phyloP scores from a whole-genome alignment of 306 rosid species.

The Inga laurina region DNA sequence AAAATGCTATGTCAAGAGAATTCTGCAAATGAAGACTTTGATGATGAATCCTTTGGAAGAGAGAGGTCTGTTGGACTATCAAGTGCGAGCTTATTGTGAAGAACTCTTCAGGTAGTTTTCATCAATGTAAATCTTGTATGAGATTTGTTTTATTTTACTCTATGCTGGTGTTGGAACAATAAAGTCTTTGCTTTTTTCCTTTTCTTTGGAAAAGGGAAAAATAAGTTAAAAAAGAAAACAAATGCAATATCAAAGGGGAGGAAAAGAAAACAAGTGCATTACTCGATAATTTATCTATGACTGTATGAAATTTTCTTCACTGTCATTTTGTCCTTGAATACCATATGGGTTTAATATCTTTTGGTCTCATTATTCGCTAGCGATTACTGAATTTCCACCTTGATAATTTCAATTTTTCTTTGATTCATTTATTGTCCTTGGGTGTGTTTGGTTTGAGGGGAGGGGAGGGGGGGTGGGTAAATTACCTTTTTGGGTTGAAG shows the following conservation, averaged over 20 bases:
- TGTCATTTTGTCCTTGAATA: neutral
- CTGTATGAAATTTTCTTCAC: neutral
- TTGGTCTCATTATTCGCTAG: neutral
- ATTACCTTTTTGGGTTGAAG: too few relatives aligned
- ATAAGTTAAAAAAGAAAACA: neutral
- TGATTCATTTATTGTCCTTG: too few relatives aligned
- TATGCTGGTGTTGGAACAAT: neutral
- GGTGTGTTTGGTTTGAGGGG: too few relatives aligned
- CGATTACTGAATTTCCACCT: neutral
- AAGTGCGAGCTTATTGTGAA: conserved; percentile 69
- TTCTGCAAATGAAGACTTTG: conserved; percentile 90
- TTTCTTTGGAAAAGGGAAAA: neutral
- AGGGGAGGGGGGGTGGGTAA: too few relatives aligned
- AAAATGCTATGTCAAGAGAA: conserved; percentile 88
- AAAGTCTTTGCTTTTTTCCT: neutral
- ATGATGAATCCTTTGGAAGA: conserved; percentile 75
- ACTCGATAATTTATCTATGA: neutral
- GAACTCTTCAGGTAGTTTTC: conserved; percentile 63
- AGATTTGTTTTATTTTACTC: neutral
- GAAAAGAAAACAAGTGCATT: neutral
- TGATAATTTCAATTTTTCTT: neutral
- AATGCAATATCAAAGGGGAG: neutral
- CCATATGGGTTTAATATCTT: neutral
- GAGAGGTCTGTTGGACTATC: conserved; percentile 70
- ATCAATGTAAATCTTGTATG: neutral